These are phyloP conservation scores for Meyerozyma sp. DNA, from an alignment of 1,139 yeast species.

Conservation along the genomic window DNA sequence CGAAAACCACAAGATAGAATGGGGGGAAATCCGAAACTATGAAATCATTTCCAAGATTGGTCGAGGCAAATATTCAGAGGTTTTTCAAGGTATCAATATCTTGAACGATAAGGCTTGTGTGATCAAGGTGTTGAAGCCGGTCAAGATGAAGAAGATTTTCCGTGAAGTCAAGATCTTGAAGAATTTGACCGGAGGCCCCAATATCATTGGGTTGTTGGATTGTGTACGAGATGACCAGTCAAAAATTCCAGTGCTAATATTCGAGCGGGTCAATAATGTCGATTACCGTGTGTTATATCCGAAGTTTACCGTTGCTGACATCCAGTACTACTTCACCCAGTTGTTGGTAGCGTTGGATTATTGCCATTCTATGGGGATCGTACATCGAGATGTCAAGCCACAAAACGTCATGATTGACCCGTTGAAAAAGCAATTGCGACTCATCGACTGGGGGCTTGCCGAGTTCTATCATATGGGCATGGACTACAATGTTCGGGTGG, in stretches of 20 bases:
- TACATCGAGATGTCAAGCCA: constrained; percentile 98
- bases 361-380: constrained; percentile 95
- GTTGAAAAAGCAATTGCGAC: constrained; percentile 58
- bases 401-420: constrained; percentile 99
- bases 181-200: constrained; percentile 83
- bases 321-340: constrained; percentile 85
- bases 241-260: constrained; percentile 89
- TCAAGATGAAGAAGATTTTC: constrained; percentile 91
- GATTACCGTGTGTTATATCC: constrained; percentile 91
- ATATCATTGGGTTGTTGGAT: constrained; percentile 75
- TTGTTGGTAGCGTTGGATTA: constrained; percentile 85
- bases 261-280: constrained; percentile 84
- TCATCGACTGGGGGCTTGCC: constrained; percentile 98
- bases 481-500: constrained; percentile 95
- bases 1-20: constrained; percentile 61
- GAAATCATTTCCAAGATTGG: constrained; percentile 93
- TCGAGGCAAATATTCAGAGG: constrained; percentile 96
- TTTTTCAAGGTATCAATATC: constrained; percentile 65
- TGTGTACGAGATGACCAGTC: constrained; percentile 87
- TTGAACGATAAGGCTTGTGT: constrained; percentile 50
- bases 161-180: constrained; percentile 91
- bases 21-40: constrained; percentile 75
- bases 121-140: constrained; percentile 84
- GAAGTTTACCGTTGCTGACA: constrained; percentile 77
- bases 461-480: constrained; percentile 95